Evolutionary conservation across 345 rosid genomes (phyloP).

Genomic region (Leavenworthia alabamica): DNA sequence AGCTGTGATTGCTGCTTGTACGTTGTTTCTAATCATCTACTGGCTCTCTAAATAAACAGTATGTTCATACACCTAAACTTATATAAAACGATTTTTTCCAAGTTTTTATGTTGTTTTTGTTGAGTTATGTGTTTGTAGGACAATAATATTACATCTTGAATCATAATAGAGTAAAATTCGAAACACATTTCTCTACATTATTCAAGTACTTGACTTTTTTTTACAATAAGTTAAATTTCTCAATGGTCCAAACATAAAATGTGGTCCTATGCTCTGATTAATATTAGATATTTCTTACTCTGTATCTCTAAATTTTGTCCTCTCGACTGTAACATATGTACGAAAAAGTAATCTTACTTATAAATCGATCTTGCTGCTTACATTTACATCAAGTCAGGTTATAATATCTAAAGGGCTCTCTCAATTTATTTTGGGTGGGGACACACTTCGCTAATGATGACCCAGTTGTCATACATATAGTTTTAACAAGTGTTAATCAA

Average conservation of each 20-base stretch:
- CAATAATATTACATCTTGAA: background rate
- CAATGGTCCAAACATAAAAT: conserved; percentile 11
- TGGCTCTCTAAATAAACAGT: conserved; percentile 82
- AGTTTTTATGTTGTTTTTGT: background rate
- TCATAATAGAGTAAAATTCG: background rate
- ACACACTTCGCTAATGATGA: conserved; percentile 7
- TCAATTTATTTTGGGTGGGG: conserved; percentile 16
- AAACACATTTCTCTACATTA: conserved; percentile 15
- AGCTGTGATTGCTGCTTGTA: conserved; percentile 89
- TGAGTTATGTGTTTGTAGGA: conserved; percentile 10
- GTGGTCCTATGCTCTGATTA: conserved; percentile 22
- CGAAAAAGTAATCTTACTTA: conserved; percentile 23
- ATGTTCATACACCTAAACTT: conserved; percentile 16
- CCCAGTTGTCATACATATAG: too few species aligned
- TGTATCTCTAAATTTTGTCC: conserved; percentile 11
- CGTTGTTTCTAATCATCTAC: conserved; percentile 80
- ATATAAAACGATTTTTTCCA: background rate
- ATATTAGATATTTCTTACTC: conserved; percentile 14
- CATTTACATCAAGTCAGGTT: conserved; percentile 21
- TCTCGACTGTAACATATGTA: conserved; percentile 21
- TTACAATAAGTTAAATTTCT: background rate
- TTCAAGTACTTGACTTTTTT: conserved; percentile 10
- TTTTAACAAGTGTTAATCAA: too few species aligned
- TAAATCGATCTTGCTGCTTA: conserved; percentile 12
- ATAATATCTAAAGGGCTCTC: conserved; percentile 14